Percentiles rank a stretch among this genome's conserved stretches.
Conservation (phyloP, 73 alveolate species). For the Paramecium biaurelia region DNA sequence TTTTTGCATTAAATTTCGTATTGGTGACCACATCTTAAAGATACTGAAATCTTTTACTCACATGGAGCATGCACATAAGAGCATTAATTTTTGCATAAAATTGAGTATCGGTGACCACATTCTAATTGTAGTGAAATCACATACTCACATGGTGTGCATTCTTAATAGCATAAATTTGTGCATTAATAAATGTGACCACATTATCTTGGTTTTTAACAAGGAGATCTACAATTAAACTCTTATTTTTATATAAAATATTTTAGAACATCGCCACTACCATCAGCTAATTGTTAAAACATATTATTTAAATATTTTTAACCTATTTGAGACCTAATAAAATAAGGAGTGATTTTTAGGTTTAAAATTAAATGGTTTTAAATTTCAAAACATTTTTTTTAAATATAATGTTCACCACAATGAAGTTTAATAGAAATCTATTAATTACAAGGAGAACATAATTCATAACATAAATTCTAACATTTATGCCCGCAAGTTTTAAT, state of each 20-base stretch:
- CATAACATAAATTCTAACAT: not conserved
- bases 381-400: not conserved
- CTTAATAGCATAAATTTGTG: not conserved
- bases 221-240: not conserved
- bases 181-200: not conserved
- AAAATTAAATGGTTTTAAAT: not conserved
- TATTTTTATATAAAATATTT: not conserved
- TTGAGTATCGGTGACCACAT: not conserved
- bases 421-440: not conserved
- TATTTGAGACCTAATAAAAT: not conserved
- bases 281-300: not conserved
- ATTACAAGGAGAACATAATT: not conserved
- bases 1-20: not conserved
- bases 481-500: not conserved
- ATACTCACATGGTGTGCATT: not conserved
- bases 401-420: not conserved
- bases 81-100: not conserved
- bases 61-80: not conserved
- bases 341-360: not conserved
- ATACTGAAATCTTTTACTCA: not conserved
- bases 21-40: not conserved
- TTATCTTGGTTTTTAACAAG: not conserved
- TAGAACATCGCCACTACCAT: not conserved
- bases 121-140: not conserved
- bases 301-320: not conserved